Evolutionary conservation across 305 asterid species (phyloP), one percentile per base, ranked within the genome.

Genomic region (Rubia tinctorum): DNA sequence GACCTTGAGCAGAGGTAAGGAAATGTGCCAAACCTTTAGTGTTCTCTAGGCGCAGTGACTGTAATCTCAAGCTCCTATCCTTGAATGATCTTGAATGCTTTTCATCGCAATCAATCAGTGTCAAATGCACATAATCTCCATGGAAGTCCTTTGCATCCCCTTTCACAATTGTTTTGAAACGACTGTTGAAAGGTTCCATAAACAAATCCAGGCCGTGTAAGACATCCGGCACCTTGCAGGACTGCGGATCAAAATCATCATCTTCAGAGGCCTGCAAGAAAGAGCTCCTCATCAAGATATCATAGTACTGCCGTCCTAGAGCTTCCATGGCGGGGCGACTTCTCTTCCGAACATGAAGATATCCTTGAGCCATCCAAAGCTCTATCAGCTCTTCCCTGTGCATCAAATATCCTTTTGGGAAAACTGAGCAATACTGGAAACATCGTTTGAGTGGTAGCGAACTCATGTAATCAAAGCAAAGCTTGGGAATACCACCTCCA

Each of bases 221-320:
- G 12, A 56, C 69, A 45, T 67, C 69, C 3, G 73, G 75, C 60
- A 78, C 44, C 51, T 62, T 78, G 79, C 74, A 78, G 6, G 45
- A 4, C 45, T 1, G 5, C 11, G 34, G 17, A 9, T 73, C 71
- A 12, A 62, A 69, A 13, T 27, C 22, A 30, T 74, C 75, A n/a
- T 6, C n/a, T 56, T 55, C 42, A 0, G 72, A 69, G 42, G 25
- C 60, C 1, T 75, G 74, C 5, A 79, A 56, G 25, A 79, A 56
- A 10, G 82, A 75, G 25, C 66, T 66, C 22, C 27, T 25, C 20
- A 71, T 0, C 2, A 71, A 62, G 13, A 60, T 45, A 15, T 47
- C 53, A 22, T 71, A 71, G 11, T 30, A 79, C n/a, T 61, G n/a
- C 14, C n/a, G n/a, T 7, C 82, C 82, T 7, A 59, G 6, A 23